Evolutionary conservation across 768 basidiomycete species (phyloP), one percentile per base, ranked within the genome.

Genomic region (Xanthoconium stramineum): DNA sequence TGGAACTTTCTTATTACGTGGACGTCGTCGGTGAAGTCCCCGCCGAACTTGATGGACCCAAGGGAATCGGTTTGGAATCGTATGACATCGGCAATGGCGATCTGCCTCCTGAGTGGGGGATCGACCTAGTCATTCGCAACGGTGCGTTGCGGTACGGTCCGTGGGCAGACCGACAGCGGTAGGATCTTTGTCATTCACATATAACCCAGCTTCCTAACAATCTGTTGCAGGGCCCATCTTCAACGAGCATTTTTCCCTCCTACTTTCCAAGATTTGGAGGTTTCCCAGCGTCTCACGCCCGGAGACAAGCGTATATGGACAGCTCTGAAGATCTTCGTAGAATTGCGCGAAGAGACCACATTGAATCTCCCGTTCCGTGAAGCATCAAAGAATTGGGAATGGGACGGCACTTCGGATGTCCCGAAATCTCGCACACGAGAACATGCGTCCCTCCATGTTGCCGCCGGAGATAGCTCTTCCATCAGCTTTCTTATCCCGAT

Each of bases 101-200:
- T 64, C 66, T 87, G 40, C 78, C 89, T 20, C 96, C 96, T 7
- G 92, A 98, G 66, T 98, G 94, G 91, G 96, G 95, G 3, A 74
- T 97, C 28, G 91, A 98, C 65, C 62, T 98, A 17, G 80, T 86
- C 17, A 76, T 98, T n/a, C 76, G 83, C 55, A 85, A 85, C 17
- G 95, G 92, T 0, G 69, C 79, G 36, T 61, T 97, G 36, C 81
- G 83, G 19, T 98, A 98, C 67, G 96, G 96, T 6, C 96, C 96
- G 5, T 98, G 96, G 96, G 89, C 94, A 24, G 96, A 98, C 73
- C 81, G 95, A 28, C 96, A 97, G 71, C 79, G 94, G 91, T 86
- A 65, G 62, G 73, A 48, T 56, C 20, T 50, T 13, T 24, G 38
- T 32, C 13, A 15, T 42, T 39, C 33, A 28, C 2, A 46, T 12